These are phyloP conservation scores for Bauhinia variegata DNA, from an alignment of 306 rosid genomes.

Conservation along the genomic window DNA sequence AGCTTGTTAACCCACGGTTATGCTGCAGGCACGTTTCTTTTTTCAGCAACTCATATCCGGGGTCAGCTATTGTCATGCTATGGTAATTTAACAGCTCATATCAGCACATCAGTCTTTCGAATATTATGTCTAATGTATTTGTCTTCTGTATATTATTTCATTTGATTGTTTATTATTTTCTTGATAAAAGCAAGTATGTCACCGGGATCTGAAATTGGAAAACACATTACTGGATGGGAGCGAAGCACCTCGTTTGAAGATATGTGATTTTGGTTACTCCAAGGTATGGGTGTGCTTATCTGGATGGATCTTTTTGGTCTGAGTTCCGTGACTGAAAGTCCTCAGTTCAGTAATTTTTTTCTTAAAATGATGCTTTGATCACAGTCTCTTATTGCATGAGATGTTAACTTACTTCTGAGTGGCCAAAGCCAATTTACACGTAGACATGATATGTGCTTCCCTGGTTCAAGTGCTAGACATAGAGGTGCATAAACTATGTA, in stretches of 20 bases:
- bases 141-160: constrained; percentile 24
- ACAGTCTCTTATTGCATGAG: background rate
- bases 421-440: background rate
- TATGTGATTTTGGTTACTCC: constrained; percentile 97
- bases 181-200: constrained; percentile 99
- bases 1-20: constrained; percentile 26
- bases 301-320: constrained; percentile 13
- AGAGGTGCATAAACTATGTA: background rate
- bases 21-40: constrained; percentile 91
- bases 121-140: constrained; percentile 20
- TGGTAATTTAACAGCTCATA: constrained; percentile 77
- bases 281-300: constrained; percentile 55
- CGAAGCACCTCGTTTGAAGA: constrained; percentile 80
- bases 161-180: too few species aligned
- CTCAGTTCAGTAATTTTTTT: constrained; percentile 25
- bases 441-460: constrained; percentile 7
- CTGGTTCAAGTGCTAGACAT: too few species aligned
- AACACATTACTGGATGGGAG: constrained; percentile 95
- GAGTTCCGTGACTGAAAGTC: constrained; percentile 18
- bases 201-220: constrained; percentile 93
- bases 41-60: constrained; percentile 98
- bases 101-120: background rate
- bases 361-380: constrained; percentile 25
- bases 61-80: constrained; percentile 89
- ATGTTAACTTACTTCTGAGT: background rate